Base-by-base conservation (phyloP, 352 stramenopile genomes). In the Globisporangium middletonii region DNA sequence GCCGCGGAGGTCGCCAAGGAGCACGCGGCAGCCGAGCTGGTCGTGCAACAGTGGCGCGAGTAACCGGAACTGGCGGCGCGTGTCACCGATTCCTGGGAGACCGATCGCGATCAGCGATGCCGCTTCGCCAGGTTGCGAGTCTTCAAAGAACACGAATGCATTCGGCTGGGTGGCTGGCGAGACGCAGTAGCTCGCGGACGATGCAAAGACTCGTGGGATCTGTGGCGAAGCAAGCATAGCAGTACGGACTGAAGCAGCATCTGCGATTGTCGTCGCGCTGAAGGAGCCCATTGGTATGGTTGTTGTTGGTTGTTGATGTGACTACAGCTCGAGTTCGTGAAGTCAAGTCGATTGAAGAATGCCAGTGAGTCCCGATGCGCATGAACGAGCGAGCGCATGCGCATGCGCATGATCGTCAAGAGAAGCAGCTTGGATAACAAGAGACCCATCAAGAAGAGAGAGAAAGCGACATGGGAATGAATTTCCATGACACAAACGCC, bases 31-130 rank as follows among this genome's bases (percentile, higher is more conserved):
- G 2, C 72, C 59, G 4, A 76, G 58, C 23, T 58, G 60, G 2
- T 69, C 61, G 43, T 79, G 71, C 27, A 82, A 50, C 33, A 77
- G 38, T 16, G 73, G 70, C 1, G 70, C 73, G 27, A 82, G 42
- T 13, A 73, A 45, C 6, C 70, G 73, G 51, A 73, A 77, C 50
- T 76, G 72, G 38, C 69, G 65, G 1, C 73, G 68, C 4, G 65
- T 77, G 48, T 79, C 70, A 19, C 68, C 70, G 23, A 82, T 74
- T 27, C 70, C 72, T 1, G 70, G 67, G 1, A 82, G 59, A 35
- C 67, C 77, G 48, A 79, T 66, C 7, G 69, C 66, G 48, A 68
- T 54, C 47, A 62, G 68, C 37, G 48, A 53, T 0, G 59, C 58
- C 12, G 57, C 30, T 26, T 55, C 44, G 16, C 59, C 52, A 1